These are phyloP conservation scores for Naganishia albida DNA, from an alignment of 1,284 basidiomycete genomes.

Conservation along the genomic window DNA sequence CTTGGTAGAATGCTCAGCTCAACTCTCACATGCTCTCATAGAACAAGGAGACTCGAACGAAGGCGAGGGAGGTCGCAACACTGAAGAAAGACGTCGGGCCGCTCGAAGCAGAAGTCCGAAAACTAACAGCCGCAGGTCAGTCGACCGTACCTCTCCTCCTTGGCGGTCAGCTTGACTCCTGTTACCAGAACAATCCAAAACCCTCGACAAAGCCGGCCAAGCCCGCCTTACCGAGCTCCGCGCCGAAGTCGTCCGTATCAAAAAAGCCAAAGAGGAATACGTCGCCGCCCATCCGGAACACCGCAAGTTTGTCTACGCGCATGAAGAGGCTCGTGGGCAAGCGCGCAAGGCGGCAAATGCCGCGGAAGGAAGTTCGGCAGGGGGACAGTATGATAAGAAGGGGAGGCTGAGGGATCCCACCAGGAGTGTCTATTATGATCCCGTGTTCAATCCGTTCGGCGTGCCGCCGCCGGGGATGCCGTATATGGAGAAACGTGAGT, in stretches of 20 bases:
- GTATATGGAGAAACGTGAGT: constrained; percentile 78
- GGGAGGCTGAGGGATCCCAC: constrained; percentile 81
- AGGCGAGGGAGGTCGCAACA: constrained; percentile 74
- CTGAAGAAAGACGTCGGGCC: constrained; percentile 86
- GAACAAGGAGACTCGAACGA: constrained; percentile 79
- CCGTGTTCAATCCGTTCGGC: constrained; percentile 89
- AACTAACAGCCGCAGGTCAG: constrained; percentile 43
- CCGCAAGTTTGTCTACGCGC: constrained; percentile 69
- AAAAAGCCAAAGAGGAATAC: constrained; percentile 83
- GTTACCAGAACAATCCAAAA: constrained; percentile 32
- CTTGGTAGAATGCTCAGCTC: background rate
- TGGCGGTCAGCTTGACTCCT: background rate
- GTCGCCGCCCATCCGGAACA: constrained; percentile 88
- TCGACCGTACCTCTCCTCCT: constrained; percentile 16
- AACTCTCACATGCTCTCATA: constrained; percentile 45
- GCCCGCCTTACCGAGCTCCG: constrained; percentile 61
- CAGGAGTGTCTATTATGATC: constrained; percentile 87
- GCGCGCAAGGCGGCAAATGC: constrained; percentile 57
- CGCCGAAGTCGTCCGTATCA: constrained; percentile 73
- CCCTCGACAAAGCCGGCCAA: constrained; percentile 43
- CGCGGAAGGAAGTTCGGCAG: constrained; percentile 26
- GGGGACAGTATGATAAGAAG: constrained; percentile 68
- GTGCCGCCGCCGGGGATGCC: constrained; percentile 97
- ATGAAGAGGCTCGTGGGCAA: constrained; percentile 40
- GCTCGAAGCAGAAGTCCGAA: constrained; percentile 49